These are phyloP conservation scores for Geum urbanum DNA, from an alignment of 306 rosid species.

Conservation along the genomic window DNA sequence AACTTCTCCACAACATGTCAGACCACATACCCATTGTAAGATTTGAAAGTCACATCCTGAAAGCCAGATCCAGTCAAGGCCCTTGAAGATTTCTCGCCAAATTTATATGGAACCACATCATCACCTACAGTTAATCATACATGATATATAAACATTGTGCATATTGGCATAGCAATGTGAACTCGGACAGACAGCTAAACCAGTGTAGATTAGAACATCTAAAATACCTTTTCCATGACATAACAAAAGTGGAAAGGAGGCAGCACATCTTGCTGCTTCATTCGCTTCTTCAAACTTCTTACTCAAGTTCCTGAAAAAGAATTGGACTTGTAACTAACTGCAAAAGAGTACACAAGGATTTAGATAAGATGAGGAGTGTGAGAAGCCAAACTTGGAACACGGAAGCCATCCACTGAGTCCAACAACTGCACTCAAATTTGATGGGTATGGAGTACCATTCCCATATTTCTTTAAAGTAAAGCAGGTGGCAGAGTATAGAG, in stretches of 20 bases:
- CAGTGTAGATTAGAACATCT: not conserved
- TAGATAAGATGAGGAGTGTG: slow-evolving; percentile 15
- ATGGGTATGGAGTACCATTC: slow-evolving; percentile 62
- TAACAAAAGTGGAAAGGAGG: slow-evolving; percentile 72
- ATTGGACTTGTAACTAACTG: slow-evolving; percentile 22
- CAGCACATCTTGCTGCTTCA: slow-evolving; percentile 61
- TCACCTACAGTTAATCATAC: slow-evolving; percentile 53
- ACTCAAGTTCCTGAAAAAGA: slow-evolving; percentile 57
- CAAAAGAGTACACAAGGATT: not conserved
- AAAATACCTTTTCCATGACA: slow-evolving; percentile 90
- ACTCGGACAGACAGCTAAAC: not conserved
- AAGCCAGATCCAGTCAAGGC: slow-evolving; percentile 57
- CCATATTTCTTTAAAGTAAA: slow-evolving; percentile 63
- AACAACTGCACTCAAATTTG: slow-evolving; percentile 73
- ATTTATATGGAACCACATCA: slow-evolving; percentile 66
- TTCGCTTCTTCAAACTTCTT: slow-evolving; percentile 55
- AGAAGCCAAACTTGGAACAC: slow-evolving; percentile 70
- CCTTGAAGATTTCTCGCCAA: slow-evolving; percentile 81
- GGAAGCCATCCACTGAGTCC: slow-evolving; percentile 99
- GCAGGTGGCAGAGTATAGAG: slow-evolving; percentile 82
- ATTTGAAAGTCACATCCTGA: slow-evolving; percentile 71
- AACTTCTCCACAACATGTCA: slow-evolving; percentile 1
- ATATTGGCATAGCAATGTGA: not conserved
- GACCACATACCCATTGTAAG: slow-evolving; percentile 56
- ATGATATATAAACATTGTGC: not conserved